phyloP scores from a whole-genome alignment of 805 yeast species.

The Hanseniaspora singularis region DNA sequence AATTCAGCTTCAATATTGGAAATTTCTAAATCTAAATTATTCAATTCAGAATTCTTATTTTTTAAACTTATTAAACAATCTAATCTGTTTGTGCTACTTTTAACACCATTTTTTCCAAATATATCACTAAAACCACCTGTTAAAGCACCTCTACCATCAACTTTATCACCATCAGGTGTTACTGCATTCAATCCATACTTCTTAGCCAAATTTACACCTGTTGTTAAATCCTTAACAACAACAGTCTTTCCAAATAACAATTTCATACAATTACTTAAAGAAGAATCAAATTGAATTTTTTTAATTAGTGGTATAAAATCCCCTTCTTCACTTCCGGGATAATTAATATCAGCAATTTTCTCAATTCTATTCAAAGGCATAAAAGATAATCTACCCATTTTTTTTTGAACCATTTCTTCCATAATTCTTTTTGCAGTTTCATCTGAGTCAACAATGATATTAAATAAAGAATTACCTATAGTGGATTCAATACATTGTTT shows the following conservation, averaged over 20 bases:
- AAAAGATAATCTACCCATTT: constrained; percentile 78
- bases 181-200: constrained; percentile 56
- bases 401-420: constrained; percentile 58
- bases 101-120: background rate
- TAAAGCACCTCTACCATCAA: constrained; percentile 70
- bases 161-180: constrained; percentile 85
- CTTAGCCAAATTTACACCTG: constrained; percentile 57
- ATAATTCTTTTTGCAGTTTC: constrained; percentile 68
- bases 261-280: constrained; percentile 51
- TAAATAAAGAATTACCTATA: constrained; percentile 77
- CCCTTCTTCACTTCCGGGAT: constrained; percentile 49
- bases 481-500: constrained; percentile 77
- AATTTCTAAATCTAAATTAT: constrained; percentile 30
- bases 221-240: constrained; percentile 56
- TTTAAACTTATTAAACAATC: constrained; percentile 29
- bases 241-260: constrained; percentile 75
- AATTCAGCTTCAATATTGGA: constrained; percentile 33
- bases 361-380: constrained; percentile 70
- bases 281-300: constrained; percentile 52
- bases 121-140: constrained; percentile 80
- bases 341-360: constrained; percentile 31
- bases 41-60: constrained; percentile 32
- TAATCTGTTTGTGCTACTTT: background rate
- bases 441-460: constrained; percentile 81
- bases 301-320: constrained; percentile 62